Percentiles rank a stretch among this genome's conserved stretches.
phyloP scores from a whole-genome alignment of 495 filamentous ascomycete genomes.

The Amniculicola lignicola region DNA sequence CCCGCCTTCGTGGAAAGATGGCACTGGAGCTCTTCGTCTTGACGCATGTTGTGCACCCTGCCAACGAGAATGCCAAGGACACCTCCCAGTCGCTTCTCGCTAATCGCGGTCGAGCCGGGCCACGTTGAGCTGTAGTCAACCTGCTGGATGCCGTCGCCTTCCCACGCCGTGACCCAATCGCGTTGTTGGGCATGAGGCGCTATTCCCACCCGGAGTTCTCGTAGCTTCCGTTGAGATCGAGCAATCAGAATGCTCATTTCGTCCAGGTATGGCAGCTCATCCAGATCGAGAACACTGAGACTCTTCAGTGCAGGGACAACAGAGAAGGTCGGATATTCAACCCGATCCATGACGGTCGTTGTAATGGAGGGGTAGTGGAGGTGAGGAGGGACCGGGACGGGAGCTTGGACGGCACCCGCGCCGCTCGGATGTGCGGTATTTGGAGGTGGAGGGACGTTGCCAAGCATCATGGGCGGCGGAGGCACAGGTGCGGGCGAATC shows the following conservation, averaged over 20 bases:
- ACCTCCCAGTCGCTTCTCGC: conserved; percentile 57
- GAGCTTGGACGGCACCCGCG: conserved; percentile 14
- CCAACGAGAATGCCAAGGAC: conserved; percentile 70
- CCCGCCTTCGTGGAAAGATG: conserved; percentile 9
- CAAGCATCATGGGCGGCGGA: conserved; percentile 38
- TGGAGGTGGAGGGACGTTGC: conserved; percentile 33
- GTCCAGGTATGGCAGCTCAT: conserved; percentile 82
- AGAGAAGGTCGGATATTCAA: conserved; percentile 85
- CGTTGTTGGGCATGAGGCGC: conserved; percentile 55
- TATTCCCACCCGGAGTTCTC: conserved; percentile 78
- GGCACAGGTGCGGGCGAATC: conserved; percentile 32
- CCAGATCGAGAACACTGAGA: conserved; percentile 81
- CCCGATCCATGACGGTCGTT: conserved; percentile 47
- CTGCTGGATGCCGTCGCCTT: conserved; percentile 55
- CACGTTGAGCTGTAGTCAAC: conserved; percentile 50
- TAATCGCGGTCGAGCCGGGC: conserved; percentile 34
- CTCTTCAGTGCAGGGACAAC: conserved; percentile 77
- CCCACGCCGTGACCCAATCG: conserved; percentile 62
- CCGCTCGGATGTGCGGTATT: conserved; percentile 29
- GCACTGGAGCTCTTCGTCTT: conserved; percentile 33
- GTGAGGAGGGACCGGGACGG: conserved; percentile 26
- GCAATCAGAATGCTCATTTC: conserved; percentile 83
- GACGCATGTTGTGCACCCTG: conserved; percentile 60
- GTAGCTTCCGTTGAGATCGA: conserved; percentile 62
- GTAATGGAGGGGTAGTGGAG: conserved; percentile 32